These are phyloP conservation scores for Wickerhamomyces sp. DNA, from an alignment of 1,139 yeast species.

Conservation along the genomic window DNA sequence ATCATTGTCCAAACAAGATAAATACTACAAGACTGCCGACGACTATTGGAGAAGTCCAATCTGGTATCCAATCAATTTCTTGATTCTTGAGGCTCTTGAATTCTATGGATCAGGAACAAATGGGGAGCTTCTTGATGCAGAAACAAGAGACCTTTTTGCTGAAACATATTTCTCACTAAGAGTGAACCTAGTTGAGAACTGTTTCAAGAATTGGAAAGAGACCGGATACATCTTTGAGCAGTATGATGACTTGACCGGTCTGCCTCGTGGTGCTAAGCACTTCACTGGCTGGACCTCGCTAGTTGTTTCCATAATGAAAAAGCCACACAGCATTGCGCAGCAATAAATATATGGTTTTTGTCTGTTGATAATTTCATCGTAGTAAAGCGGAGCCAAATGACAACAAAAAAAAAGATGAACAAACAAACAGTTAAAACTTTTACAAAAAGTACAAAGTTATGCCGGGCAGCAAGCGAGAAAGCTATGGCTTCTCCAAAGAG, in stretches of 20 bases:
- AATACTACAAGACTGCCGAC: constrained; percentile 68
- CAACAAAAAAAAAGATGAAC: too few species aligned
- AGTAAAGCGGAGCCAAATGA: too few species aligned
- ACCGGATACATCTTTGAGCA: constrained; percentile 93
- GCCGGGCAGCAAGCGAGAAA: too few species aligned
- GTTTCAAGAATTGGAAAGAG: constrained; percentile 58
- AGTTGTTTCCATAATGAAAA: constrained; percentile 67
- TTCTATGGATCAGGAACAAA: constrained; percentile 38
- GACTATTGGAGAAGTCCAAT: constrained; percentile 96
- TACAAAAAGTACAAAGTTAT: too few species aligned
- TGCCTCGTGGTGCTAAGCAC: constrained; percentile 78
- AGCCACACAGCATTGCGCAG: too few species aligned
- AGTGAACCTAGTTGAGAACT: constrained; percentile 60
- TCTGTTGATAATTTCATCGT: too few species aligned
- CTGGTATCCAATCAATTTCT: constrained; percentile 89
- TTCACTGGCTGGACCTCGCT: constrained; percentile 94
- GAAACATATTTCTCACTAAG: constrained; percentile 56
- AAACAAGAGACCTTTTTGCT: constrained; percentile 30
- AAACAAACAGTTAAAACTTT: too few species aligned
- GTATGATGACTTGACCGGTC: constrained; percentile 73
- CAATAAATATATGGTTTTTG: too few species aligned
- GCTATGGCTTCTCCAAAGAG: too few species aligned
- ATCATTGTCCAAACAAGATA: constrained; percentile 69
- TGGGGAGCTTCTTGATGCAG: constrained; percentile 15
- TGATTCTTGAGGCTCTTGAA: constrained; percentile 65